Evolutionary conservation across 768 basidiomycete genomes (phyloP), one percentile per base, ranked within the genome.

Genomic region (Fomitopsis pulvina): DNA sequence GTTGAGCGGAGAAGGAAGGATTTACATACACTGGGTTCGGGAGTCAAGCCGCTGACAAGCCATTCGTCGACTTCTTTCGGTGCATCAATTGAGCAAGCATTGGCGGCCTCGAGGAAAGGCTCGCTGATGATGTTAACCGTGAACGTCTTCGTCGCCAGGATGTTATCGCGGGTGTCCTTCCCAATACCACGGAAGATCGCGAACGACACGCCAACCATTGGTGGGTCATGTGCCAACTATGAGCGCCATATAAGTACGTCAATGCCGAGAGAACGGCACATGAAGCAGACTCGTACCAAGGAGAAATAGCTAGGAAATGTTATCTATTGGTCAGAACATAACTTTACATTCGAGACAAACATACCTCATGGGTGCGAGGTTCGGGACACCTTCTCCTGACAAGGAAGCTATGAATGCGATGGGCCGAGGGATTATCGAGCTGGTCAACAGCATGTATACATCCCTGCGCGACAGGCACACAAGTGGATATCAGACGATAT

Each of bases 41-140:
- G 70, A 12, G 74, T 75, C 38, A 75, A 53, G n/a, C 73, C 74
- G 20, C 65, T 68, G 40, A 71, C 51, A 16, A 57, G 48, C 73
- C 73, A 75, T 51, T 75, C 73, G 52, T 64, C 57, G 16, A 72
- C 62, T 0, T 55, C 56, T 0, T 58, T 46, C 2, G 75, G 73
- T 3, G 71, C 58, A 26, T 75, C 69, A 16, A 74, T 55, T 8
- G 68, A 51, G 1, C 68, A 61, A 18, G 59, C 58, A 51, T 75
- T 72, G 0, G 74, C 75, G 6, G 65, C 60, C 46, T 75, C 66
- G 1, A 69, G 27, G 41, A 67, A 75, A 1, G 73, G 67, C 56
- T 80, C 79, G 32, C 76, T 78, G 59, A 83, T 81, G 58, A 79
- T 77, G 55, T 75, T 78, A 20, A 79, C 73, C 5, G 73, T 74